Evolutionary conservation across 495 filamentous ascomycete genomes (phyloP).

Genomic region (Pyrenopolyporus hunteri): DNA sequence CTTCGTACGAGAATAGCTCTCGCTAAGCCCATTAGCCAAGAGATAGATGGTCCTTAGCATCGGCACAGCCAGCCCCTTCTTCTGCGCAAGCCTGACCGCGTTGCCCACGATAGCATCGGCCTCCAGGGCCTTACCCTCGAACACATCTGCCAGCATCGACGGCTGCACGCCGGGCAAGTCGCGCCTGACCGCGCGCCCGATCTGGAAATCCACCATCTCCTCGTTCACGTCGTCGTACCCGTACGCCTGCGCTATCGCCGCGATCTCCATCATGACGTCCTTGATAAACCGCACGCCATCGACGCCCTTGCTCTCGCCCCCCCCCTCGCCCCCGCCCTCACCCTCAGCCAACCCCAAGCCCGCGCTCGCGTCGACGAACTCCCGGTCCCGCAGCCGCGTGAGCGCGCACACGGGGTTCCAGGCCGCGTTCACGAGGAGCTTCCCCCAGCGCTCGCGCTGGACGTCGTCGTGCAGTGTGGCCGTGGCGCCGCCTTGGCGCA

Average conservation of each 20-base stretch:
- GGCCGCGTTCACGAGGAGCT: slow-evolving; percentile 56
- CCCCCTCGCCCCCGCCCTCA: too few species aligned
- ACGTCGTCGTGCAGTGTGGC: slow-evolving; percentile 53
- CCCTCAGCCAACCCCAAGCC: not conserved
- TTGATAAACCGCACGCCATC: slow-evolving; percentile 45
- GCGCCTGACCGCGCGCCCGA: slow-evolving; percentile 45
- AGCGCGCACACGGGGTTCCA: slow-evolving; percentile 63
- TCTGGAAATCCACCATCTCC: slow-evolving; percentile 45
- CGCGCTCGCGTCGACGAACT: slow-evolving; percentile 47
- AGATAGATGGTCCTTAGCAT: slow-evolving; percentile 54
- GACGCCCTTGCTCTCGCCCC: not conserved
- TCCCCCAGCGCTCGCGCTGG: slow-evolving; percentile 58
- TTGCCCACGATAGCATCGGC: slow-evolving; percentile 62
- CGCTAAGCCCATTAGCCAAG: slow-evolving; percentile 40
- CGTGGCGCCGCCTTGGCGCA: slow-evolving; percentile 48
- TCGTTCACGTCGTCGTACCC: slow-evolving; percentile 51
- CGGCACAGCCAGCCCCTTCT: slow-evolving; percentile 49
- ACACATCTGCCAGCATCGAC: slow-evolving; percentile 57
- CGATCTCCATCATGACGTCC: slow-evolving; percentile 59
- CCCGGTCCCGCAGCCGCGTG: slow-evolving; percentile 50
- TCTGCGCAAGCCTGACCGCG: slow-evolving; percentile 50
- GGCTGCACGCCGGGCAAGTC: slow-evolving; percentile 46
- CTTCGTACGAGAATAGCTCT: slow-evolving; percentile 30
- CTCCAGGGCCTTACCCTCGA: slow-evolving; percentile 50
- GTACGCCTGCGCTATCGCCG: slow-evolving; percentile 49